Percentiles rank a stretch among this genome's conserved stretches.
These are phyloP conservation scores for Colletotrichum echinochloae DNA, from an alignment of 2,329 filamentous ascomycete genomes.

Conservation along the genomic window DNA sequence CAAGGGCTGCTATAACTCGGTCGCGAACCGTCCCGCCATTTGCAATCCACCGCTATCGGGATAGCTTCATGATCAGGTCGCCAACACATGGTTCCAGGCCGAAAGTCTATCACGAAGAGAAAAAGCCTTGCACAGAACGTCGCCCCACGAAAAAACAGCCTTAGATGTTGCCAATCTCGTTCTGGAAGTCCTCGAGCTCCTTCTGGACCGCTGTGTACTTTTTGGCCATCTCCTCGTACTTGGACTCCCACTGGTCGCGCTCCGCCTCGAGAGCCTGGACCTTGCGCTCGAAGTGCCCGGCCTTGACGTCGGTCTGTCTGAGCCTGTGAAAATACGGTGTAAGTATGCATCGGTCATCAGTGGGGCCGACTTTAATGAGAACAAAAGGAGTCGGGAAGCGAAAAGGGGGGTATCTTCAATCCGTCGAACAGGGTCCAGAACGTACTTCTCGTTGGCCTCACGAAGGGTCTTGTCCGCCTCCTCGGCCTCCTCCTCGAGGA, in stretches of 20 bases:
- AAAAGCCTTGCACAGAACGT: conserved; percentile 29
- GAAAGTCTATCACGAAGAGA: conserved; percentile 29
- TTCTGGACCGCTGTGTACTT: conserved; percentile 87
- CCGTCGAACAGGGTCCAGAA: conserved; percentile 42
- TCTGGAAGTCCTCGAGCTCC: conserved; percentile 90
- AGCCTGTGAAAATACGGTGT: conserved; percentile 70
- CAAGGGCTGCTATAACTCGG: conserved; percentile 37
- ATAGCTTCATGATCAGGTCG: conserved; percentile 35
- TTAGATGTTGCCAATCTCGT: conserved; percentile 94
- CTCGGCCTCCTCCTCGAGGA: conserved; percentile 98
- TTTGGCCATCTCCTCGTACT: conserved; percentile 97
- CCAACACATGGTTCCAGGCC: conserved; percentile 34
- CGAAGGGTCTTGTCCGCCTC: conserved; percentile 95
- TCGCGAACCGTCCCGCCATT: conserved; percentile 32
- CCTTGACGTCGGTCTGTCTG: conserved; percentile 98
- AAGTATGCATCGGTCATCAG: conserved; percentile 33
- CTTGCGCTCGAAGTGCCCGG: conserved; percentile 99
- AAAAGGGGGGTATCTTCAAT: conserved; percentile 31
- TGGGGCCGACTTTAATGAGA: conserved; percentile 34
- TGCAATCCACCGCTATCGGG: conserved; percentile 35
- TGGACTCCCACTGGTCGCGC: conserved; percentile 94
- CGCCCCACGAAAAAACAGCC: conserved; percentile 35
- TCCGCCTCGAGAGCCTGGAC: conserved; percentile 94
- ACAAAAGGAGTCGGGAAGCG: conserved; percentile 10
- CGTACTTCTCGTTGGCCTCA: conserved; percentile 98